Evolutionary conservation across 2,329 filamentous ascomycete genomes (phyloP).

Genomic region (Orbilia blumenaviensis): DNA sequence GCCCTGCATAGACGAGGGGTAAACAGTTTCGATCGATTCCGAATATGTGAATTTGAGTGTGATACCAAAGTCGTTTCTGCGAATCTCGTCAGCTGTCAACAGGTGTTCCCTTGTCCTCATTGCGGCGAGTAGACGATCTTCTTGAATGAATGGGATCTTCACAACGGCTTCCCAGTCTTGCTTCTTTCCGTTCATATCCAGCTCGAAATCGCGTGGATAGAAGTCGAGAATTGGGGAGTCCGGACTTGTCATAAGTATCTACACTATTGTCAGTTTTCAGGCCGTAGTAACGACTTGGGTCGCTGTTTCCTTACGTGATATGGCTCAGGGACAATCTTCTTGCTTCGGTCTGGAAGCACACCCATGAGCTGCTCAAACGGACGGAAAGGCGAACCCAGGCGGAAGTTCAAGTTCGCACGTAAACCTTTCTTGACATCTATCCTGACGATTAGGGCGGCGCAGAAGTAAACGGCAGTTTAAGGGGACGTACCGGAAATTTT

Average conservation of each 20-base stretch:
- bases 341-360: conserved; percentile 94
- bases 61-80: conserved; percentile 88
- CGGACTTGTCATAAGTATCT: conserved; percentile 88
- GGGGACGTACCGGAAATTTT: conserved; percentile 78
- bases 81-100: conserved; percentile 79
- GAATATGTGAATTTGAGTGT: conserved; percentile 92
- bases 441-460: conserved; percentile 54
- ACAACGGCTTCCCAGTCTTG: conserved; percentile 99
- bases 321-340: conserved; percentile 82
- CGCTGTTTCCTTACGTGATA: conserved; percentile 54
- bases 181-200: conserved; percentile 99
- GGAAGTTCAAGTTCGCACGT: conserved; percentile 86
- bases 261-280: neutral
- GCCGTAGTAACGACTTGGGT: no score
- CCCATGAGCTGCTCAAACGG: conserved; percentile 98
- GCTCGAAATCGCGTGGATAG: conserved; percentile 93
- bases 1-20: conserved; percentile 85
- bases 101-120: conserved; percentile 85
- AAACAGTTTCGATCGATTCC: conserved; percentile 77
- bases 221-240: conserved; percentile 96
- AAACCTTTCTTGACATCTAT: conserved; percentile 87
- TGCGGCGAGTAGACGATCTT: conserved; percentile 81
- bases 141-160: conserved; percentile 98
- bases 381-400: conserved; percentile 90
- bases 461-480: neutral